Conservation (phyloP, 2,329 filamentous ascomycete genomes). For the Helminthosporium solani region DNA sequence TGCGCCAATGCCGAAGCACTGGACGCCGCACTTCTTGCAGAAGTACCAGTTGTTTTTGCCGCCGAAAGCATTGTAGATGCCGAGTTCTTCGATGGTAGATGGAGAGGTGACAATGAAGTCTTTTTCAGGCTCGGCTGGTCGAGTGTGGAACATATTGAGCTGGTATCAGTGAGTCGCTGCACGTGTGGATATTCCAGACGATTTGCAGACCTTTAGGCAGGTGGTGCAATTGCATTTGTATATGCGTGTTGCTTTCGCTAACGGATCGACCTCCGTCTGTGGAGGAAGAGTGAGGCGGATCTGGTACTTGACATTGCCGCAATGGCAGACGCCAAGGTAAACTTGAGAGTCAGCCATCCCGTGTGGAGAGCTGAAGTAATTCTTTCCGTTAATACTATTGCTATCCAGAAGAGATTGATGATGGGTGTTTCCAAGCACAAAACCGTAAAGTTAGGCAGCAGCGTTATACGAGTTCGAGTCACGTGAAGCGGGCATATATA, state of each 20-base stretch:
- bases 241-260: slow-evolving; percentile 24
- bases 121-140: slow-evolving; percentile 37
- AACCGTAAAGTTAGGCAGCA: no score
- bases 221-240: slow-evolving; percentile 53
- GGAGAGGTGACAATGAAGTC: slow-evolving; percentile 54
- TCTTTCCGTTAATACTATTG: no score
- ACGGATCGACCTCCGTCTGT: slow-evolving; percentile 6
- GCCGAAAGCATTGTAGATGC: slow-evolving; percentile 44
- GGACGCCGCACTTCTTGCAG: slow-evolving; percentile 50
- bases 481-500: no score
- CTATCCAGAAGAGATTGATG: no score
- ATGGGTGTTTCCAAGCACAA: no score
- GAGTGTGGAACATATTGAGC: slow-evolving; percentile 50
- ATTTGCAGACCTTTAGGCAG: slow-evolving; percentile 47
- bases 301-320: slow-evolving; percentile 48
- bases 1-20: slow-evolving; percentile 45
- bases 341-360: slow-evolving; percentile 23
- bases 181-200: neutral
- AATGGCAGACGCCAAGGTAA: slow-evolving; percentile 51
- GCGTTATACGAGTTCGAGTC: no score
- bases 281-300: slow-evolving; percentile 48
- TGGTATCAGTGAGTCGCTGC: neutral
- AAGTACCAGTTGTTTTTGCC: slow-evolving; percentile 47
- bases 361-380: no score
- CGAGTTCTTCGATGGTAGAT: slow-evolving; percentile 36